phyloP scores from a whole-genome alignment of 176 grass and related monocot genomes.

The Triticum turgidum region DNA sequence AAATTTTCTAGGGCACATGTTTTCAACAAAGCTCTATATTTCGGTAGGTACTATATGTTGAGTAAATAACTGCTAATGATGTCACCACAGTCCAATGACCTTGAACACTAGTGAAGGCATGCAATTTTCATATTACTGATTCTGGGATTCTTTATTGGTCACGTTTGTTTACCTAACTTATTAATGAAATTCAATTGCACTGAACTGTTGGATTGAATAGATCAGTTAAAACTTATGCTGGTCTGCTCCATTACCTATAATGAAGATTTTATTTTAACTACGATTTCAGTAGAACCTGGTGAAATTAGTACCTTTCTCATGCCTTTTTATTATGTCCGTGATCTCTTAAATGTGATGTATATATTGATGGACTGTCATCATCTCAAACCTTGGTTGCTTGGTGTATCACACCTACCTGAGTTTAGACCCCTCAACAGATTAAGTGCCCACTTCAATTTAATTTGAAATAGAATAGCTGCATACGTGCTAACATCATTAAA shows the following conservation, averaged over 20 bases:
- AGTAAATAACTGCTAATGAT: constrained; percentile 2
- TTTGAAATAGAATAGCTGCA: background rate
- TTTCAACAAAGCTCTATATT: background rate
- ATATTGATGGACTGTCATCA: constrained; percentile 18
- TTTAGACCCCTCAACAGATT: background rate
- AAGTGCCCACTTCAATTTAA: background rate
- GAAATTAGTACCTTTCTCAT: background rate
- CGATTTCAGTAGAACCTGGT: background rate
- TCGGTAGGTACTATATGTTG: background rate
- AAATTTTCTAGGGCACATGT: background rate
- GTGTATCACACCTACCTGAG: background rate
- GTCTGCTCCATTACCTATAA: background rate
- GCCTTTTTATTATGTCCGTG: background rate
- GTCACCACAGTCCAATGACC: background rate
- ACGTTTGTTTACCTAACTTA: background rate
- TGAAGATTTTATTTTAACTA: constrained; percentile 15
- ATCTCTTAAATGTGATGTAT: background rate
- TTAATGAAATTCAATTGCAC: background rate
- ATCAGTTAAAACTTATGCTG: background rate
- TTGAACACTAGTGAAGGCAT: background rate
- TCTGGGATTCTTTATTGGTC: background rate
- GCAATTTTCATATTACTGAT: background rate
- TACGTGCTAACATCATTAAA: background rate
- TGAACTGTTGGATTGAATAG: background rate
- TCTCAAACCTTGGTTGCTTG: constrained; percentile 8